phyloP scores from a whole-genome alignment of 2,329 filamentous ascomycete species.

The Elsinoe batatas region DNA sequence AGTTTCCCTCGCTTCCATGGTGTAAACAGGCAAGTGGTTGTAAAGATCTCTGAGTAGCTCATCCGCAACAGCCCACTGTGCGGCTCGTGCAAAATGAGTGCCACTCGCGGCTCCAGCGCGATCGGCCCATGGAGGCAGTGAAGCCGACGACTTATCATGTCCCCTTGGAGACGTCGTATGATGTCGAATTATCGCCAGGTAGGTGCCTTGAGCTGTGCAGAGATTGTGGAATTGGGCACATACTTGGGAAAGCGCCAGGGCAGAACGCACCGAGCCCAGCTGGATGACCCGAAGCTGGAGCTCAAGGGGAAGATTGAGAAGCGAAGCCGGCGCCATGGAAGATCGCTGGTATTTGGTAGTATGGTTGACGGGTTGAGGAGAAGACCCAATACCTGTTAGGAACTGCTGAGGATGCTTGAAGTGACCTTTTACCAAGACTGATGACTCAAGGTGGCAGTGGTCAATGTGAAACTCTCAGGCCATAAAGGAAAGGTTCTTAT shows the following conservation, averaged over 20 bases:
- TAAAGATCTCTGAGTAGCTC: background rate
- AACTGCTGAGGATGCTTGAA: too few species aligned
- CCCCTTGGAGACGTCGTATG: too few species aligned
- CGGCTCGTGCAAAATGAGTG: background rate
- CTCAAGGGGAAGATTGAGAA: background rate
- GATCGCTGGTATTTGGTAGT: too few species aligned
- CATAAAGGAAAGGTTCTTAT: too few species aligned
- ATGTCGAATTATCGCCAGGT: background rate
- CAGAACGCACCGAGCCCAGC: background rate
- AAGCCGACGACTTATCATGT: too few species aligned
- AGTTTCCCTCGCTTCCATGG: too few species aligned
- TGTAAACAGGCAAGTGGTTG: background rate
- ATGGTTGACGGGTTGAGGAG: too few species aligned
- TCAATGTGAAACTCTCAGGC: too few species aligned
- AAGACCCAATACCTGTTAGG: too few species aligned
- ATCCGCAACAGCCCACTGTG: background rate
- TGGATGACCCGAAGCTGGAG: background rate
- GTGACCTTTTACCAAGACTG: too few species aligned
- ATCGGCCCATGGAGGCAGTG: background rate
- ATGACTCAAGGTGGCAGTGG: too few species aligned
- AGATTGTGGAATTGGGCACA: background rate
- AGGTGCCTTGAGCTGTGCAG: background rate
- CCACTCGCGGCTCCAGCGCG: background rate
- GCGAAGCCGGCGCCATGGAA: background rate
- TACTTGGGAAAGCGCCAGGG: background rate